A percentile compares a stretch with the other conserved stretches of the same genome.
Evolutionary conservation across 2,329 filamentous ascomycete genomes (phyloP).

Genomic region (Teratosphaeriaceae sp.): DNA sequence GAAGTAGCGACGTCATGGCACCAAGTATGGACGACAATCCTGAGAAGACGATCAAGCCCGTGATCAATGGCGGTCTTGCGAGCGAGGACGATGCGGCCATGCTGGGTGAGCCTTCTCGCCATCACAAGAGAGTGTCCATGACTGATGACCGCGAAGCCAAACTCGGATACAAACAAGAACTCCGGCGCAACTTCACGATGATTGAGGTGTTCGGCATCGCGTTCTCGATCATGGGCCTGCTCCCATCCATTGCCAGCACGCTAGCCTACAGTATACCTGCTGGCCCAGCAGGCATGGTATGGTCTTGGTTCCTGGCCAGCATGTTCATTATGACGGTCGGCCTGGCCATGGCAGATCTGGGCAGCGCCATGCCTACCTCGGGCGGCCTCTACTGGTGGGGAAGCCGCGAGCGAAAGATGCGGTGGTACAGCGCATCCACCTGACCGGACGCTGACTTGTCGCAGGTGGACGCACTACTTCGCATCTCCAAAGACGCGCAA

Average conservation of each 20-base stretch:
- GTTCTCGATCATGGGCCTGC: constrained; percentile 50
- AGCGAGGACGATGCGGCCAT: constrained; percentile 34
- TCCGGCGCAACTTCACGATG: constrained; percentile 55
- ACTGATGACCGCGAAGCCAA: constrained; percentile 14
- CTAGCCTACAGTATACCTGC: constrained; percentile 53
- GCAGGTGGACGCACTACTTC: constrained; percentile 56
- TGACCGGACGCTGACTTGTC: too few relatives aligned
- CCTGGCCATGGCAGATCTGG: constrained; percentile 48
- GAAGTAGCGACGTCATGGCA: too few relatives aligned
- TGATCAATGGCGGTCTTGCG: constrained; percentile 20
- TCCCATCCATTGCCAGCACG: constrained; percentile 56
- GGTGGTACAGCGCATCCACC: too few relatives aligned
- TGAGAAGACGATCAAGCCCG: neutral
- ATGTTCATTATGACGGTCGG: constrained; percentile 45
- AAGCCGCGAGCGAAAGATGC: too few relatives aligned
- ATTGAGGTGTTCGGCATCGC: constrained; percentile 52
- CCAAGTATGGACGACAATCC: neutral
- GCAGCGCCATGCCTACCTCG: constrained; percentile 48
- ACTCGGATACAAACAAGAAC: constrained; percentile 51
- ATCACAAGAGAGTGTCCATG: neutral
- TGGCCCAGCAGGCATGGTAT: constrained; percentile 56
- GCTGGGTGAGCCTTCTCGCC: neutral
- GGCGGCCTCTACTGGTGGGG: constrained; percentile 55
- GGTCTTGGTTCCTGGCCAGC: constrained; percentile 46
- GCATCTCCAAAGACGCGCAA: constrained; percentile 49